Evolutionary conservation across 306 rosid genomes (phyloP), one percentile per base, ranked within the genome.

Genomic region (Cicer pinnatifidum): DNA sequence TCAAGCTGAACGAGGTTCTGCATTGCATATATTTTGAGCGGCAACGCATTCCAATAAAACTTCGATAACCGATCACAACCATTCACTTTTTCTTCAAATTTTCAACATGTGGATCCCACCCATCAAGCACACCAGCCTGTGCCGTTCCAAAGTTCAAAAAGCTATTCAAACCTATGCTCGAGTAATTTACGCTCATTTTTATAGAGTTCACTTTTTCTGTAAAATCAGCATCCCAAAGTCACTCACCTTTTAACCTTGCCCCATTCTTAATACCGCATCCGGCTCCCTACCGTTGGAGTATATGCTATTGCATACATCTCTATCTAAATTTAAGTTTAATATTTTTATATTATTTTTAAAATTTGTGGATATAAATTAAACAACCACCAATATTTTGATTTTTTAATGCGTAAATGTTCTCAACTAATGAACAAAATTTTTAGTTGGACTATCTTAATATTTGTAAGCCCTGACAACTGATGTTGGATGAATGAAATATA

Each of bases 101-200:
- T 73, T 73, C 79, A 79, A 78, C 79, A 23, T 10, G 72, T 78
- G 83, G 86, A 81, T 39, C 86, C 86, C 86, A 86, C 63, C 13
- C 8, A 56, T 1, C 39, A 56, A 56, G 37, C 2, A 41, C 84
- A 23, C 83, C 81, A 77, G 81, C 83, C 84, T 82, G 84, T 73
- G 68, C 35, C 35, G 3, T 3, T 15, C 77, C 84, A 77, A 80
- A 76, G 12, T 78, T 79, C 82, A 72, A 77, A 79, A 81, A 79
- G 60, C 80, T 16, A 7, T 58, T 81, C 77, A 45, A 73, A 79
- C 73, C 28, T 4, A 46, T 7, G 47, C 45, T 41, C 41, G 83
- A 85, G 89, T 45, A 80, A 82, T 82, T 85, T 60, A 74, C 86
- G 89, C 79, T 7, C 41, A 59, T 35, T 68, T 66, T 8, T 1